These are phyloP conservation scores for Agroathelia rolfsii DNA, from an alignment of 1,284 basidiomycete species.

Conservation along the genomic window DNA sequence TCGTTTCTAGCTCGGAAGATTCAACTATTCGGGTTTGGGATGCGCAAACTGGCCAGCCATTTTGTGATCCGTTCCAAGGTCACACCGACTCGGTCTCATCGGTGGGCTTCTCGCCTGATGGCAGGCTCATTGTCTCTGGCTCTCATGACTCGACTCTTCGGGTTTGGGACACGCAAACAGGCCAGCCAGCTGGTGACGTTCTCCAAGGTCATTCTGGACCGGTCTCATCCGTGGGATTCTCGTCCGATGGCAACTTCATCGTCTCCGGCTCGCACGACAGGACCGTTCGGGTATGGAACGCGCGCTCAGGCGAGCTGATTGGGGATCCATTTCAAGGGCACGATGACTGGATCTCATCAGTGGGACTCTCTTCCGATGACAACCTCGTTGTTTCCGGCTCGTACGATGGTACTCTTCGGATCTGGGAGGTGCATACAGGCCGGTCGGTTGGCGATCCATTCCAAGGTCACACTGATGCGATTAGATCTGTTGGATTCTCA, in stretches of 20 bases:
- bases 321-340: constrained; percentile 4
- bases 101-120: constrained; percentile 9
- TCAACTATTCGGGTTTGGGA: constrained; percentile 1
- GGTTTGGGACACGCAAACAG: constrained; percentile 8
- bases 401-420: not conserved
- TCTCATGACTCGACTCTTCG: constrained; percentile 9
- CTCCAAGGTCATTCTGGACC: constrained; percentile 8
- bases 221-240: constrained; percentile 10
- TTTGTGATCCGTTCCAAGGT: constrained; percentile 3
- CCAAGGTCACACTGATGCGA: too few relatives aligned
- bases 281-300: too few relatives aligned
- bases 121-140: constrained; percentile 7
- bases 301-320: too few relatives aligned
- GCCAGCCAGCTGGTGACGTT: not conserved
- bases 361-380: constrained; percentile 3
- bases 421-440: not conserved
- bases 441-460: not conserved
- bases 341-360: not conserved
- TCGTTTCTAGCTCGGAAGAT: too few relatives aligned
- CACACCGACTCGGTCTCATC: constrained; percentile 3
- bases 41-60: not conserved
- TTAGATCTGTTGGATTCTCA: too few relatives aligned
- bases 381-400: constrained; percentile 2
- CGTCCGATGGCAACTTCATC: too few relatives aligned
- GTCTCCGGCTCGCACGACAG: too few relatives aligned